Conservation (phyloP, 805 yeast genomes). For the Gaillardinia entomophila region DNA sequence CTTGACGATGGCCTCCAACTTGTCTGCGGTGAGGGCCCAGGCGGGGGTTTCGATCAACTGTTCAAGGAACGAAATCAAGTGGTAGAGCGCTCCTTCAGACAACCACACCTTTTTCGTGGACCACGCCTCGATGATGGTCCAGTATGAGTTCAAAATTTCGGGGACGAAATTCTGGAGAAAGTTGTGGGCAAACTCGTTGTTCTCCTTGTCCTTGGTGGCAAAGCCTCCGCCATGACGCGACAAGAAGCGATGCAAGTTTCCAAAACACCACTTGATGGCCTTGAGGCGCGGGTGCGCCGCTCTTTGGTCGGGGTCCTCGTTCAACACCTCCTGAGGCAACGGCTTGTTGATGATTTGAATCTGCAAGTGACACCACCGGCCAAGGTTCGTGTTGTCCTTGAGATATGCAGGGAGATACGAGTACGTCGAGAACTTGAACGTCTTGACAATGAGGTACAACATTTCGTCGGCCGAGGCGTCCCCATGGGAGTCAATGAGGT, state of each 20-base stretch:
- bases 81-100: conserved; percentile 34
- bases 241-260: conserved; percentile 34
- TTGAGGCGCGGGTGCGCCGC: conserved; percentile 22
- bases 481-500: conserved; percentile 14
- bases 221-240: conserved; percentile 41
- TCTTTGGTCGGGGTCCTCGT: conserved; percentile 26
- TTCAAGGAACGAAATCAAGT: conserved; percentile 39
- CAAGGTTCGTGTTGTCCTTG: conserved; percentile 28
- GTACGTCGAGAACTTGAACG: conserved; percentile 35
- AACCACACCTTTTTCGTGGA: conserved; percentile 33
- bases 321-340: conserved; percentile 26
- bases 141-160: conserved; percentile 35
- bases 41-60: conserved; percentile 36
- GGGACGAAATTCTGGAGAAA: conserved; percentile 37
- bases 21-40: conserved; percentile 29
- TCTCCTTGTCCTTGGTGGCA: conserved; percentile 23
- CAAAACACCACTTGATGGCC: conserved; percentile 42
- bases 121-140: conserved; percentile 40
- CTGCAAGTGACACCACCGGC: conserved; percentile 37
- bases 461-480: conserved; percentile 23
- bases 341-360: conserved; percentile 34
- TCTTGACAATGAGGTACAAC: conserved; percentile 35
- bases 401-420: conserved; percentile 34
- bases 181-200: conserved; percentile 21
- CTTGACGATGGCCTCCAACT: conserved; percentile 34